A percentile compares a stretch with the other conserved stretches of the same genome.
Conservation (phyloP, 345 rosid species). For the Ceriops decandra region DNA sequence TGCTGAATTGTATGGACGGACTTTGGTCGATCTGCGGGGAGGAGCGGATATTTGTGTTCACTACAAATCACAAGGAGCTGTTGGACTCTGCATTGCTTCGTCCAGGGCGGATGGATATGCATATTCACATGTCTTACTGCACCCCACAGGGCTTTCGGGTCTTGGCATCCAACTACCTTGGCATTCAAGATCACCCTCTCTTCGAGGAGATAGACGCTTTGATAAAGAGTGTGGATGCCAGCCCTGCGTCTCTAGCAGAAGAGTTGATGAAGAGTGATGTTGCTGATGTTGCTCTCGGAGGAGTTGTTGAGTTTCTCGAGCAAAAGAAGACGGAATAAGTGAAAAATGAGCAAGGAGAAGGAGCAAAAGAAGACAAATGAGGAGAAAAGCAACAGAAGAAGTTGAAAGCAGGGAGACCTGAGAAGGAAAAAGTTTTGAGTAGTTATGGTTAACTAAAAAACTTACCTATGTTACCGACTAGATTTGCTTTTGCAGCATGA, state of each 20-base stretch:
- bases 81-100: constrained; percentile 28
- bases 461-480: too few relatives aligned
- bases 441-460: too few relatives aligned
- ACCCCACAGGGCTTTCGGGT: constrained; percentile 39
- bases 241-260: constrained; percentile 49
- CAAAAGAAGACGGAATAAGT: constrained; percentile 21
- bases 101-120: constrained; percentile 24
- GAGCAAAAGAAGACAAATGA: too few relatives aligned
- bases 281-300: constrained; percentile 32
- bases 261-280: constrained; percentile 47
- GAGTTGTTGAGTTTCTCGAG: constrained; percentile 34
- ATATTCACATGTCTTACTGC: constrained; percentile 41
- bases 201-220: constrained; percentile 34
- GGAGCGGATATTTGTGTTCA: constrained; percentile 24
- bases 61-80: constrained; percentile 26
- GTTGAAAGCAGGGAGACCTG: too few relatives aligned
- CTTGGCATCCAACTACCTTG: constrained; percentile 41
- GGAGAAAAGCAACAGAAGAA: too few relatives aligned
- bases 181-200: constrained; percentile 25
- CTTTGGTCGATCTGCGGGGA: constrained; percentile 28
- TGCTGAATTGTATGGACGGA: constrained; percentile 27
- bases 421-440: too few relatives aligned
- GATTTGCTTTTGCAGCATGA: too few relatives aligned
- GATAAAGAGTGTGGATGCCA: constrained; percentile 31
- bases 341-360: neutral